A percentile compares a stretch with the other conserved stretches of the same genome.
phyloP scores from a whole-genome alignment of 2,329 filamentous ascomycete species.

The Ampelomyces quisqualis region DNA sequence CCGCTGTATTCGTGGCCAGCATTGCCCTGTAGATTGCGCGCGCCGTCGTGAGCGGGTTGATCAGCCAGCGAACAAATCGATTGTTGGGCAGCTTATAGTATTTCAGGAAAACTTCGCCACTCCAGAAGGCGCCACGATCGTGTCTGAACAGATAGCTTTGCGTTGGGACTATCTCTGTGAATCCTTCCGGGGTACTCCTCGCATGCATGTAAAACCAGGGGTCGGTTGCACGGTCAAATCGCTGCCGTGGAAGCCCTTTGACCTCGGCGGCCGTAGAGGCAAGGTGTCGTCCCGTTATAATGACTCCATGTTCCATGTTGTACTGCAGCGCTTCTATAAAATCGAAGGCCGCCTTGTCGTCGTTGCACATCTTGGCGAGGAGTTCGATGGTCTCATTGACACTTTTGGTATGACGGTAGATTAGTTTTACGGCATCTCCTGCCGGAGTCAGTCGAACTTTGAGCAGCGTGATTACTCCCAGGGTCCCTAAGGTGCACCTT shows the following conservation, averaged over 20 bases:
- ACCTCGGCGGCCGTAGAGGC: background rate
- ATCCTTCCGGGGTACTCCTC: background rate
- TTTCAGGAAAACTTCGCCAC: conserved; percentile 56
- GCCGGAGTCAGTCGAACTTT: conserved; percentile 47
- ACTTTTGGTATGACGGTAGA: conserved; percentile 47
- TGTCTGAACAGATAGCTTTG: conserved; percentile 68
- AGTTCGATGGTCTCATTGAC: conserved; percentile 45
- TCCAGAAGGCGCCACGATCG: conserved; percentile 67
- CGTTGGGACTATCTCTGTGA: conserved; percentile 52
- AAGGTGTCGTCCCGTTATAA: conserved; percentile 7
- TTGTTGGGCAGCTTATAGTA: conserved; percentile 62
- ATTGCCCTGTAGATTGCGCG: conserved; percentile 61
- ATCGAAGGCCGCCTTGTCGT: conserved; percentile 34
- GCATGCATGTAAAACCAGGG: conserved; percentile 50
- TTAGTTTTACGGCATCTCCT: conserved; percentile 47
- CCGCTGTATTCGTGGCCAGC: conserved; percentile 55
- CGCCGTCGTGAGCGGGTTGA: conserved; percentile 61
- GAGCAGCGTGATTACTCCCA: conserved; percentile 61
- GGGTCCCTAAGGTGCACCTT: conserved; percentile 62
- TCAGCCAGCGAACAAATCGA: conserved; percentile 54
- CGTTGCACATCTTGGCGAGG: conserved; percentile 35
- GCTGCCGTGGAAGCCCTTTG: conserved; percentile 1
- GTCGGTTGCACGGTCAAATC: conserved; percentile 42
- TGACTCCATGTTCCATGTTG: conserved; percentile 15
- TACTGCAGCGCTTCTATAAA: conserved; percentile 52